Evolutionary conservation across 78 protist species (phyloP).

Genomic region (Dictyostelium purpureum): DNA sequence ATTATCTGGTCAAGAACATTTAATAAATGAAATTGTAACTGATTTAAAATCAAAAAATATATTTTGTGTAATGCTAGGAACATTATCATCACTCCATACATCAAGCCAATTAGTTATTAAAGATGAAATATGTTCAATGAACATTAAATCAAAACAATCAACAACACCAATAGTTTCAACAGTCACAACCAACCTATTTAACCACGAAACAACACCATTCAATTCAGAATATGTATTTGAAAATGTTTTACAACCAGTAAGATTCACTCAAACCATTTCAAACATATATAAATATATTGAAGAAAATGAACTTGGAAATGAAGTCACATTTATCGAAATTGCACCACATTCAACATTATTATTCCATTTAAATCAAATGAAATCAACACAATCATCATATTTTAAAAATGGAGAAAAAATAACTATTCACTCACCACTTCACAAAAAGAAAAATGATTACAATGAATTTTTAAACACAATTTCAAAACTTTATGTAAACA

Average conservation of each 20-base stretch:
- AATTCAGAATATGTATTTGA: background rate
- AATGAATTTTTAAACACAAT: background rate
- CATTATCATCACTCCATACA: slow-evolving; percentile 56
- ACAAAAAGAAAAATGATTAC: background rate
- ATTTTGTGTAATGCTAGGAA: background rate
- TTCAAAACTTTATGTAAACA: background rate
- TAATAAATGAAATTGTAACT: background rate
- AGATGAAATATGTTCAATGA: too few relatives aligned
- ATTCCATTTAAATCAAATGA: background rate
- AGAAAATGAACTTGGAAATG: background rate
- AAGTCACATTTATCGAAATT: background rate
- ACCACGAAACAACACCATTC: background rate
- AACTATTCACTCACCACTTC: slow-evolving; percentile 20
- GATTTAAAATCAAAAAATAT: background rate
- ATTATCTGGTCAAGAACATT: background rate
- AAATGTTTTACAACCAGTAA: background rate
- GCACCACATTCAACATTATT: slow-evolving; percentile 67
- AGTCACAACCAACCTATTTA: background rate
- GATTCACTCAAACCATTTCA: background rate
- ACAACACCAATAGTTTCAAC: slow-evolving; percentile 21
- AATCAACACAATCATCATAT: too few relatives aligned
- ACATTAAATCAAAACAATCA: too few relatives aligned
- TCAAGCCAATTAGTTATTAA: slow-evolving; percentile 2
- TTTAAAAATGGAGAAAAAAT: too few relatives aligned
- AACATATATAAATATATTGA: background rate